Percentiles rank a stretch among this genome's conserved stretches.
Evolutionary conservation across 2,329 filamentous ascomycete genomes (phyloP).

Genomic region (Knufia petricola): DNA sequence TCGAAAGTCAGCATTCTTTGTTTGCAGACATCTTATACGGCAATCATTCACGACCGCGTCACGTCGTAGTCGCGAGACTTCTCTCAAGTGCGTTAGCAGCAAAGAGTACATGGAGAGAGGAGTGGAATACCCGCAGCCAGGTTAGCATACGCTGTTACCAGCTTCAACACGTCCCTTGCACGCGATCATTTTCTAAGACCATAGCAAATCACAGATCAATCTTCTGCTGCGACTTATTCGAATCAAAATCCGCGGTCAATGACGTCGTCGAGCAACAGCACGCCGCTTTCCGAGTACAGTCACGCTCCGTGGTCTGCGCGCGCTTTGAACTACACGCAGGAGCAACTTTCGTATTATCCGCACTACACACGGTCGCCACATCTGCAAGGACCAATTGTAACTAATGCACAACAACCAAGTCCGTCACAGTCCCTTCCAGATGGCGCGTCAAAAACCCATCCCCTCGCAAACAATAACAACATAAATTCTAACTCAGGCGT

Average conservation of each 20-base stretch:
- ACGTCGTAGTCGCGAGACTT: neutral
- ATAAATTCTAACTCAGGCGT: conserved; percentile 92
- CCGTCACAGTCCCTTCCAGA: conserved; percentile 83
- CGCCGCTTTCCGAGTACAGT: conserved; percentile 82
- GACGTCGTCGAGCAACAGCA: conserved; percentile 67
- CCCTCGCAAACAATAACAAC: conserved; percentile 46
- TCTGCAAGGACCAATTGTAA: conserved; percentile 65
- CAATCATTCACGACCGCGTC: conserved; percentile 1
- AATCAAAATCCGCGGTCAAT: conserved; percentile 67
- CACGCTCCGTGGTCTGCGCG: conserved; percentile 66
- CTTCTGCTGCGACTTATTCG: conserved; percentile 84
- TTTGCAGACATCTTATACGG: neutral
- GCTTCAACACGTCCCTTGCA: conserved; percentile 23
- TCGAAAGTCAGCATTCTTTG: conserved; percentile 5
- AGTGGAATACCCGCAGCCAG: conserved; percentile 76
- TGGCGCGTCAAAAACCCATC: conserved; percentile 64
- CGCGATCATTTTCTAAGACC: conserved; percentile 19
- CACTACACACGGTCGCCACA: conserved; percentile 67
- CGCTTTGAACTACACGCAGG: conserved; percentile 67
- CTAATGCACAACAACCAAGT: conserved; percentile 99
- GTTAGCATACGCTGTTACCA: conserved; percentile 51
- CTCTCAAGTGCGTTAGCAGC: neutral
- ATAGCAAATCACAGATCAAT: conserved; percentile 58
- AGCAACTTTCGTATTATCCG: conserved; percentile 67
- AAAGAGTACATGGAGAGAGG: conserved; percentile 43